Evolutionary conservation across 2,329 filamentous ascomycete species (phyloP).

Genomic region (Cytospora piceicola): DNA sequence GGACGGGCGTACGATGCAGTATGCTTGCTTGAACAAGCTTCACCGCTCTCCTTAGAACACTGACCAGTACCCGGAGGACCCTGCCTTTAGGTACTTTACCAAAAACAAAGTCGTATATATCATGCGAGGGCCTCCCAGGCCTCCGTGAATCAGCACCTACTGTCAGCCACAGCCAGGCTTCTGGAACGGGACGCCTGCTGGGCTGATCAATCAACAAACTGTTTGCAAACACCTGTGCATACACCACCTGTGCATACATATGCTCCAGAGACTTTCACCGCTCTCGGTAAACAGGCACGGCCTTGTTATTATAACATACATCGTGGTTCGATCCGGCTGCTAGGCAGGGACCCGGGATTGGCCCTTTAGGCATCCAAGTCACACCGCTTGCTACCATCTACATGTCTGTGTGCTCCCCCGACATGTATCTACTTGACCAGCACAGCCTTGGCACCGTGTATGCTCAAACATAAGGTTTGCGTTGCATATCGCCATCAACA

Average conservation of each 20-base stretch:
- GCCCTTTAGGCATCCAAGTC: background rate
- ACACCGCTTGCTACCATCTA: background rate
- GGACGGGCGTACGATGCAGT: background rate
- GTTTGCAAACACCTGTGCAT: no score
- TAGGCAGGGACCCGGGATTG: conserved; percentile 2
- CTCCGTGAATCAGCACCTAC: no score
- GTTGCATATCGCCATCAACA: background rate
- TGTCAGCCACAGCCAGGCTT: no score
- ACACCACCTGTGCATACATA: no score
- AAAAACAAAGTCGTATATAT: no score
- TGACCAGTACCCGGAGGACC: no score
- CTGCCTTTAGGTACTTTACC: no score
- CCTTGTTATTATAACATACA: background rate
- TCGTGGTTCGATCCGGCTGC: background rate
- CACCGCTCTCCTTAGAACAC: background rate
- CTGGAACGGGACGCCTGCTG: no score
- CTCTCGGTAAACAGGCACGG: background rate
- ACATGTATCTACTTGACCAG: background rate
- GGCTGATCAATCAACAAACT: no score
- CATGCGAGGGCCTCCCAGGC: no score
- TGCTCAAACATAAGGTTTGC: background rate
- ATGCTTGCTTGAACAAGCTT: background rate
- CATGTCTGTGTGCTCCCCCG: background rate
- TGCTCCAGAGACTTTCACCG: background rate
- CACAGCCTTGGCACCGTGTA: background rate